These are phyloP conservation scores for Dioszegia crocea DNA, from an alignment of 768 basidiomycete species.

Conservation along the genomic window DNA sequence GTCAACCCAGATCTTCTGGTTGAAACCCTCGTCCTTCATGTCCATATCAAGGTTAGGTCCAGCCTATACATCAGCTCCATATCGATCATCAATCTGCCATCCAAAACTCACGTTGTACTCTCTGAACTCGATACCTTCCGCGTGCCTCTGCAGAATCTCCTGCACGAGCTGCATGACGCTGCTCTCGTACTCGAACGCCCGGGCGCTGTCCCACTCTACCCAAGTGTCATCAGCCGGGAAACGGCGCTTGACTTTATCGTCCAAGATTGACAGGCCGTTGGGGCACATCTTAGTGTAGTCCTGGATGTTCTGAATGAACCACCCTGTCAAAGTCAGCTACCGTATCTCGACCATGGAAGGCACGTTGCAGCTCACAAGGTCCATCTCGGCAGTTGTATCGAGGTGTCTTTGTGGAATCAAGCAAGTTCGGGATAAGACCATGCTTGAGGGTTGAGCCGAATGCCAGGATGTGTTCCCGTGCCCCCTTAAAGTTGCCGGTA, in stretches of 20 bases:
- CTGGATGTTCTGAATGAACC: conserved; percentile 98
- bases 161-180: conserved; percentile 93
- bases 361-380: conserved; percentile 58
- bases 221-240: conserved; percentile 92
- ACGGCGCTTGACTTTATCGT: conserved; percentile 79
- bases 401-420: conserved; percentile 82
- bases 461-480: conserved; percentile 81
- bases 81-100: not conserved
- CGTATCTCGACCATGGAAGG: not conserved
- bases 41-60: conserved; percentile 96
- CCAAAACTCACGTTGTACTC: conserved; percentile 65
- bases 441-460: conserved; percentile 92
- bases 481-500: conserved; percentile 67
- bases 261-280: conserved; percentile 72
- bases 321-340: conserved; percentile 52
- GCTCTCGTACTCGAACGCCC: conserved; percentile 74
- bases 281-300: conserved; percentile 83
- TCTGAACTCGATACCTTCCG: conserved; percentile 83
- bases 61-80: conserved; percentile 52
- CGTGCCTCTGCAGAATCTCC: conserved; percentile 91
- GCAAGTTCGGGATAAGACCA: conserved; percentile 89
- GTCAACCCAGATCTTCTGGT: conserved; percentile 89
- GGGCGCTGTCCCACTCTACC: conserved; percentile 83
- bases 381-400: conserved; percentile 94
- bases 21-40: conserved; percentile 88